Base-by-base conservation (phyloP, 208 protist species). In the Leishmania lainsoni region DNA sequence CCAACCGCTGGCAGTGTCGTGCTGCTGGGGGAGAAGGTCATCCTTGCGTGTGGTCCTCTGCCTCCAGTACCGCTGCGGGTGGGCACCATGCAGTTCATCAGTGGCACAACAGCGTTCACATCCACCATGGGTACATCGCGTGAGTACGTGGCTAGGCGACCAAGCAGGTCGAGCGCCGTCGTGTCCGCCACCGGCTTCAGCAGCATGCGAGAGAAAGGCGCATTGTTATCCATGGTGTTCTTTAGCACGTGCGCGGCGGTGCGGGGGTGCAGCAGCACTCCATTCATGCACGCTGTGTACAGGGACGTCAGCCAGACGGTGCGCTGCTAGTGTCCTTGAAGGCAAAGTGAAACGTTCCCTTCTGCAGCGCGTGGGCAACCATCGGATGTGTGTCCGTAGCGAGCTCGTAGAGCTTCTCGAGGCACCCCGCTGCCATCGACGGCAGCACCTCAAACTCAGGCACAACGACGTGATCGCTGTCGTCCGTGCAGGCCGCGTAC, bases 391-490 rank as follows among this genome's bases (percentile, higher is more conserved):
- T 35, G 9, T 92, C 93, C 12, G 88, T 95, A 32, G 95, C 89
- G 26, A 96, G 42, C n/a, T 92, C 88, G 81, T 91, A 94, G 1
- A 93, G 29, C 75, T 88, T 89, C 66, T 94, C 89, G 51, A 96
- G 87, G 81, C 92, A 96, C 56, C 86, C 78, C 20, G 93, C 92
- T 45, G 90, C 92, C 61, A 94, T 90, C 20, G 91, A 89, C 8
- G 94, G 94, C 73, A 92, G 81, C 45, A 98, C 89, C 56, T 93
- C 87, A 71, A 93, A 96, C 80, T 98, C 93, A 1, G 88, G 80
- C 35, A 96, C 90, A 4, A 98, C 89, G 16, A 94, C 87, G 75
- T 94, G 92, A 45, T 83, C 75, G 35, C 88, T 90, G 59, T 78
- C 79, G 79, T 96, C 91, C 29, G 81, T 79, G n/a, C 82, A 88